Percentiles rank a stretch among this genome's conserved stretches.
Conservation (phyloP, 768 basidiomycete species). For the Phlegmacium glaucopus region DNA sequence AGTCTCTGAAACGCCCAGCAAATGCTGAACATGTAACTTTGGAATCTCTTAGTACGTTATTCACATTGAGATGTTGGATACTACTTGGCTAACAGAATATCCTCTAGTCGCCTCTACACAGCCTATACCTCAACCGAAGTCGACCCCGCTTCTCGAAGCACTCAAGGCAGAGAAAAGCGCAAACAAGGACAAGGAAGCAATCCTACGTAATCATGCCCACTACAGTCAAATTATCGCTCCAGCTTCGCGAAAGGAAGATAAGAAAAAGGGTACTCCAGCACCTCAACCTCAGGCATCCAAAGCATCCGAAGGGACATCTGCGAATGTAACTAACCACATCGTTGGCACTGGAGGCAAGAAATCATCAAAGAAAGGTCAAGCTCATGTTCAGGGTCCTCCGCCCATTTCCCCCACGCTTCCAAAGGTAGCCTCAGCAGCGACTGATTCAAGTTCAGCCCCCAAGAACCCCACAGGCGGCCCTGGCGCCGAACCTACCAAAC, state of each 20-base stretch:
- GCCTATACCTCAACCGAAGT: slow-evolving; percentile 61
- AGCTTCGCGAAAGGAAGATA: slow-evolving; percentile 33
- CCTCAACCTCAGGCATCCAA: slow-evolving; percentile 8
- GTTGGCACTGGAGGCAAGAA: slow-evolving; percentile 17
- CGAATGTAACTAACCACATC: slow-evolving; percentile 5
- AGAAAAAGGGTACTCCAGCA: slow-evolving; percentile 21
- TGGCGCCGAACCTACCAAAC: slow-evolving; percentile 12
- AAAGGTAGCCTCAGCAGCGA: slow-evolving; percentile 2
- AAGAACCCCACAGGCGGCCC: slow-evolving; percentile 10
- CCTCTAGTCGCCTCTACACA: slow-evolving; percentile 61
- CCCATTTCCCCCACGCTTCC: slow-evolving; percentile 5
- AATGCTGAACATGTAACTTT: slow-evolving; percentile 55
- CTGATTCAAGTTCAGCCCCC: slow-evolving; percentile 6
- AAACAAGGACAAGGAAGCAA: slow-evolving; percentile 70
- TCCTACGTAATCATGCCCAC: slow-evolving; percentile 68
- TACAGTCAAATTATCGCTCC: slow-evolving; percentile 43
- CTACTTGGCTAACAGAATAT: slow-evolving; percentile 2
- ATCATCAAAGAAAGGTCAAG: slow-evolving; percentile 24
- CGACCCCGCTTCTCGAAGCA: slow-evolving; percentile 90
- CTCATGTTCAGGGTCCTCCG: slow-evolving; percentile 3
- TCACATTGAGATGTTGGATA: neutral
- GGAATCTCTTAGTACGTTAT: slow-evolving; percentile 55
- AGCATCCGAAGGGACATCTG: slow-evolving; percentile 15
- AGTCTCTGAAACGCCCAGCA: slow-evolving; percentile 56
- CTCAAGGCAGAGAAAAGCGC: slow-evolving; percentile 81